Percentiles rank a stretch among this genome's conserved stretches.
These are phyloP conservation scores for Penicillium salamii DNA, from an alignment of 495 filamentous ascomycete genomes.

Conservation along the genomic window DNA sequence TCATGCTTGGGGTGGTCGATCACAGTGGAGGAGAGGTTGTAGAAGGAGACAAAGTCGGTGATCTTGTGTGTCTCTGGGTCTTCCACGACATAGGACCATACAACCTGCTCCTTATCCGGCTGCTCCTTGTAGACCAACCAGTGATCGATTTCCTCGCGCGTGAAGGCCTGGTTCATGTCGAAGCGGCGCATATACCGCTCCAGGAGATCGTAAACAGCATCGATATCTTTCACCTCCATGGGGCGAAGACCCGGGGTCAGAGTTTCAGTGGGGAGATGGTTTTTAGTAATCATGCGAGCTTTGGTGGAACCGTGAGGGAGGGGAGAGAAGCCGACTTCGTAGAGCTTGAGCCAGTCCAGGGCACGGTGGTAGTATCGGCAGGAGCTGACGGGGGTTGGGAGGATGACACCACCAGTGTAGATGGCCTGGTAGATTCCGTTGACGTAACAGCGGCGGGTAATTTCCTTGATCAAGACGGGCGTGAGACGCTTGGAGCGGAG, in stretches of 20 bases:
- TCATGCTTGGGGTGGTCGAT: slow-evolving; percentile 76
- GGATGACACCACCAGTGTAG: slow-evolving; percentile 86
- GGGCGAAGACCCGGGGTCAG: slow-evolving; percentile 68
- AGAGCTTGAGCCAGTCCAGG: slow-evolving; percentile 91
- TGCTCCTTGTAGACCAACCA: slow-evolving; percentile 73
- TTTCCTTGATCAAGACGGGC: slow-evolving; percentile 93
- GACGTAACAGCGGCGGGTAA: slow-evolving; percentile 84
- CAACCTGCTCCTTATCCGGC: slow-evolving; percentile 66
- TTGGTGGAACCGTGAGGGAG: slow-evolving; percentile 79
- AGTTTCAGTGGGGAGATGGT: slow-evolving; percentile 69
- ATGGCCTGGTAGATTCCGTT: slow-evolving; percentile 87
- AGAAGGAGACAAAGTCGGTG: slow-evolving; percentile 96
- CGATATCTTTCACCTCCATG: slow-evolving; percentile 81
- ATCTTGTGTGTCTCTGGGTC: slow-evolving; percentile 70
- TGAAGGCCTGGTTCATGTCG: slow-evolving; percentile 79
- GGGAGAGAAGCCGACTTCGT: slow-evolving; percentile 87
- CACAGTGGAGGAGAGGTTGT: slow-evolving; percentile 87
- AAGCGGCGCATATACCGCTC: slow-evolving; percentile 75
- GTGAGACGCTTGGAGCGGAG: slow-evolving; percentile 87
- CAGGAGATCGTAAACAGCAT: slow-evolving; percentile 70
- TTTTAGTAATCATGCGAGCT: slow-evolving; percentile 73
- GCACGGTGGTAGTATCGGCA: slow-evolving; percentile 93
- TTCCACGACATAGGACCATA: slow-evolving; percentile 92
- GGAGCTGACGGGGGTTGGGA: slow-evolving; percentile 86
- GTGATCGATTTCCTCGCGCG: slow-evolving; percentile 74